Percentiles rank a stretch among this genome's conserved stretches.
phyloP scores from a whole-genome alignment of 1,284 basidiomycete genomes.

The Lentinula novae-zelandiae region DNA sequence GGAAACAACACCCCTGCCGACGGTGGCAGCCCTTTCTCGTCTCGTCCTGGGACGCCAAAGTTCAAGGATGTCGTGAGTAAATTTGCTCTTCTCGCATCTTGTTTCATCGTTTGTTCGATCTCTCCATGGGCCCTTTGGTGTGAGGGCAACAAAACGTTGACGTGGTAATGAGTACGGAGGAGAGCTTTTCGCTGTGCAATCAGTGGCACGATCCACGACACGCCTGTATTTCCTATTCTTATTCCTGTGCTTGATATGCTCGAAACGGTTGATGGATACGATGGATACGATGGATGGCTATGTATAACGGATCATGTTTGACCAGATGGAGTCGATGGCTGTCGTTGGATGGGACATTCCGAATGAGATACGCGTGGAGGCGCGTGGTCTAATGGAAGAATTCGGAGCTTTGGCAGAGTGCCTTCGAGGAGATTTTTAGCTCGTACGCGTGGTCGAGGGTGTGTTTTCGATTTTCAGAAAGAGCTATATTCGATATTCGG shows the following conservation, averaged over 20 bases:
- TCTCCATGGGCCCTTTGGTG: not conserved
- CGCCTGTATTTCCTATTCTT: no score
- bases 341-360: no score
- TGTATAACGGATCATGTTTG: not conserved
- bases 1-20: not conserved
- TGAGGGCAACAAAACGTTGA: no score
- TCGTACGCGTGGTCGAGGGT: not conserved
- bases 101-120: not conserved
- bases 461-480: not conserved
- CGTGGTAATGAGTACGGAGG: no score
- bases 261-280: no score
- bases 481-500: not conserved
- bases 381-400: not conserved
- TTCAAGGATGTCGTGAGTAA: conserved; percentile 34
- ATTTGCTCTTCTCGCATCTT: not conserved
- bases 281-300: no score
- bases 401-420: not conserved
- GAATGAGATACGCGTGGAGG: no score
- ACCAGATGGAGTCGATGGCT: not conserved
- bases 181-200: no score
- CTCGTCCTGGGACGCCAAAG: conserved; percentile 17
- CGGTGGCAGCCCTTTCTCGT: conserved; percentile 5
- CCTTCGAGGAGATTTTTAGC: not conserved
- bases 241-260: no score
- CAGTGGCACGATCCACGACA: no score